Evolutionary conservation across 1,139 yeast species (phyloP), one percentile per base, ranked within the genome.

Genomic region (Lodderomyces orthopsilosis): DNA sequence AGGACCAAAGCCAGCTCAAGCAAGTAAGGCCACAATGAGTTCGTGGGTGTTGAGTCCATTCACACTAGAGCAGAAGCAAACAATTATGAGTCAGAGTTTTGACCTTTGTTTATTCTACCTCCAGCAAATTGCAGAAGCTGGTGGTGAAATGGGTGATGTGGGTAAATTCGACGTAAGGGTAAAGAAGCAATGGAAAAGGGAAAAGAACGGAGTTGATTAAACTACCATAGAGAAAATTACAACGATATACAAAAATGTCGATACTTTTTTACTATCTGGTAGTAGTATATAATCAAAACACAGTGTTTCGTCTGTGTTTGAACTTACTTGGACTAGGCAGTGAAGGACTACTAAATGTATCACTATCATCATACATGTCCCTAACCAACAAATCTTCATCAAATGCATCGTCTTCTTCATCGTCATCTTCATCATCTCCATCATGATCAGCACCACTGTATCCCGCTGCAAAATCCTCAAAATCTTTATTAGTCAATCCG

Each of bases 1-100:
- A 23, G 77, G 77, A 0, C 77, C 77, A 3, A 72, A 72, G 48
- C 77, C 77, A 1, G 44, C 47, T 6, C 60, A 53, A 46, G 67
- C 74, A 1, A 51, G 63, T 13, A 57, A 54, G 36, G 70, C 62
- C 41, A 58, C 63, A 2, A 70, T 72, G 70, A 65, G 68, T 2
- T 44, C 57, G 12, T 72, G 77, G 77, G 76, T 71, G 10, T 57
- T 72, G 24, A 59, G 73, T 2, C 46, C 48, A 10, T 65, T 68
- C 46, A 57, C 47, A 21, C 46, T 36, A 4, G 47, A 50, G 1
- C 67, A 64, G 42, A 51, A 54, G 32, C 46, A 50, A 32, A 28
- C 46, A 10, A 30, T 63, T 15, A 55, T 56, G 19, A 27, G 41
- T 1, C 46, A 45, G 26, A 49, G 55, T 32, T 41, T 58, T 8